Evolutionary conservation across 176 grass and related monocot species (phyloP), one percentile per base, ranked within the genome.

Genomic region (Carex pumila): DNA sequence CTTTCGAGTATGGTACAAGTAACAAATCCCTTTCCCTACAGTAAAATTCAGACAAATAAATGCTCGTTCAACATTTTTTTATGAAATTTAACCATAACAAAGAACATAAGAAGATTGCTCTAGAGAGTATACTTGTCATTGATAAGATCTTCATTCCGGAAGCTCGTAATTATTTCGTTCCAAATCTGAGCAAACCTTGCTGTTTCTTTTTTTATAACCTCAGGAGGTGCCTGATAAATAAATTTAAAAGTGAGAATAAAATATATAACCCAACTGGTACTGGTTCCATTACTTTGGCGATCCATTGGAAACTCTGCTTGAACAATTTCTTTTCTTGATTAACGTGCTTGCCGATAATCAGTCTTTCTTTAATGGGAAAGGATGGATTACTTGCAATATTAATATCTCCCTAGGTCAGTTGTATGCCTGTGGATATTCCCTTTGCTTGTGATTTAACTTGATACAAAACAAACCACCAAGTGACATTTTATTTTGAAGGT

Each of bases 161-260:
- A 99, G 83, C 96, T 99, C 80, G 86, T 92, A 71, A 99, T 87
- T 37, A 99, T 99, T 79, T 90, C 21, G 7, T 99, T 99, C 96
- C 96, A 99, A 81, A 99, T 99, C 82, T 99, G 93, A 86, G 96
- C 91, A 93, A 99, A 99, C 72, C 89, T 93, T 88, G 96, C 93
- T 59, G 89, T 82, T 71, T 82, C 83, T 89, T 99, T 99, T 70
- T 95, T 91, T 58, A 61, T 85, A 17, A 54, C 19, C 66, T 61
- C 61, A 84, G 81, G 29, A 55, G 71, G 12, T 13, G 17, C 47
- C 88, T 90, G 80, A 77, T 52, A 82, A 89, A 85, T 3, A 59
- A 75, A 55, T 77, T 17, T 32, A 55, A 50, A 77, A 30, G 15
- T 77, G 29, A 56, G 73, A 75, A 67, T 43, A 59, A 83, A 61